Conservation (phyloP, 176 grass and related monocot genomes). For the Oryza punctata region DNA sequence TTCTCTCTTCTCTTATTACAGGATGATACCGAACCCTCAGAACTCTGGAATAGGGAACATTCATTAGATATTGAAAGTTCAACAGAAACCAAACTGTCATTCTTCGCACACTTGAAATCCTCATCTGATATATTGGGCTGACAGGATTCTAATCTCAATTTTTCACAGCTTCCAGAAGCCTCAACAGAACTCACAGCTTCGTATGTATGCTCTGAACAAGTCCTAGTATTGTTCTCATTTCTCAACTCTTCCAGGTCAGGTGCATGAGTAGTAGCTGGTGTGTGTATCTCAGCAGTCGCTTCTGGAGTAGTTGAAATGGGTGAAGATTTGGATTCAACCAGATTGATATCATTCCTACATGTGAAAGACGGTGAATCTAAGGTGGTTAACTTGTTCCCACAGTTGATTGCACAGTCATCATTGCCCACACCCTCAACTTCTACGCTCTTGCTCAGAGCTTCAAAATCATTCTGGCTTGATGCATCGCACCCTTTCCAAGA, state of each 20-base stretch:
- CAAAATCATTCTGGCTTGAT: constrained; percentile 20
- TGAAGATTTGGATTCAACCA: constrained; percentile 33
- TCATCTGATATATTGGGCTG: constrained; percentile 22
- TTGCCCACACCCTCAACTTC: background rate
- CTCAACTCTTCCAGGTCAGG: constrained; percentile 25
- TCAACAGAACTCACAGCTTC: constrained; percentile 18
- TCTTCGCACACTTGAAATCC: constrained; percentile 30
- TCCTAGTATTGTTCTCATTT: constrained; percentile 27
- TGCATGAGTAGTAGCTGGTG: constrained; percentile 35
- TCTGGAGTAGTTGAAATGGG: constrained; percentile 36
- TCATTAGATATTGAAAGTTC: constrained; percentile 52
- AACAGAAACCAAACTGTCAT: constrained; percentile 25
- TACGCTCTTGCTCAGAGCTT: constrained; percentile 4
- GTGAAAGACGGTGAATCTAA: constrained; percentile 15
- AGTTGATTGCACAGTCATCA: constrained; percentile 30
- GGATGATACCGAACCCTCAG: constrained; percentile 38
- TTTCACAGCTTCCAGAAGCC: background rate
- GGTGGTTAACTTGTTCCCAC: background rate
- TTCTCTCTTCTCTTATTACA: constrained; percentile 41
- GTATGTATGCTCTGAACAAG: constrained; percentile 28
- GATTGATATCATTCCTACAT: constrained; percentile 21
- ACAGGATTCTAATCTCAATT: constrained; percentile 27
- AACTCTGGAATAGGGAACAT: constrained; percentile 53
- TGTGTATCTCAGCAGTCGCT: constrained; percentile 23
- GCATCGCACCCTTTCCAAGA: constrained; percentile 33